Evolutionary conservation across 2,329 filamentous ascomycete genomes (phyloP), one percentile per base, ranked within the genome.

Genomic region (Kalmusia sp.): DNA sequence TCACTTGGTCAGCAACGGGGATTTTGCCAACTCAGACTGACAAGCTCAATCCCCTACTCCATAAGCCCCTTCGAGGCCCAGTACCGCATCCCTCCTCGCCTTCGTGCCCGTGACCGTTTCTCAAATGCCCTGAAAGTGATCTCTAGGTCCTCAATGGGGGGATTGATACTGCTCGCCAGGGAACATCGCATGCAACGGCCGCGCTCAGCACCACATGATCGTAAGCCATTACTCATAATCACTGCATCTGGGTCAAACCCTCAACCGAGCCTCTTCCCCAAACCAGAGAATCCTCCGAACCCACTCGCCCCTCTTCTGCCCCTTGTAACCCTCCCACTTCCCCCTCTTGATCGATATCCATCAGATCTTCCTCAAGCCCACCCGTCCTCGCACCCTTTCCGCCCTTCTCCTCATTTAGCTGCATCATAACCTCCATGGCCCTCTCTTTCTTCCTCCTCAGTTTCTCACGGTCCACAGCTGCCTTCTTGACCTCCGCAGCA

Each of bases 401-500:
- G 31, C 54, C 50, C 61, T 71, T 72, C 35, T 73, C 69, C 5
- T 72, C 68, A 8, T 37, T 51, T 14, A 37, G 48, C 54, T 59
- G 60, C 56, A 69, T 60, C 17, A 57, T 58, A 9, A 61, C 59
- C 41, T 74, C 74, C 25, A 77, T 58, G 40, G 77, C 76, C 48
- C 72, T 63, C 55, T 68, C 75, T 65, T 64, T 75, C 73, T 75
- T 77, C 58, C 70, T 61, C 65, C 74, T 72, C 64, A 75, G 67
- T 66, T 75, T 68, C 69, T 80, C 67, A 25, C 76, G 65, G 48
- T 72, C 67, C 47, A 72, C 66, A 1, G 79, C 78, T 8, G 73
- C 71, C 7, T 63, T 57, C 61, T 85, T 87, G 56, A 97, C 87
- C 27, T 75, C 79, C 12, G 80, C 80, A 51, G 96, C 90, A 71